A percentile compares a stretch with the other conserved stretches of the same genome.
Conservation (phyloP, 768 basidiomycete species). For the Lepiota venenata region DNA sequence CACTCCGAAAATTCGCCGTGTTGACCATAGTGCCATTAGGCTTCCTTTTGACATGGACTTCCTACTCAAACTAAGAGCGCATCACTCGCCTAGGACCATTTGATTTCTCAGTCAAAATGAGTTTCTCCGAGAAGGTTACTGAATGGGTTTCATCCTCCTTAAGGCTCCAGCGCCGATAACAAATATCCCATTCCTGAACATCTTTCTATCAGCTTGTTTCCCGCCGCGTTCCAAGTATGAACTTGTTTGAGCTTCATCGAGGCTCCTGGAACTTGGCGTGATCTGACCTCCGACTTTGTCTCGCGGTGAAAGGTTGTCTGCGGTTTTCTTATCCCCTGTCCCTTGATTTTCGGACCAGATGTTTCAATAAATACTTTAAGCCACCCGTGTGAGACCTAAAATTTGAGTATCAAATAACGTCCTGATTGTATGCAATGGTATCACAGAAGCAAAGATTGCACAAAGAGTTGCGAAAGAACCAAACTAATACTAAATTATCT, state of each 20-base stretch:
- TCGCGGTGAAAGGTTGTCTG: slow-evolving; percentile 1
- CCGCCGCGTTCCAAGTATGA: too few relatives aligned
- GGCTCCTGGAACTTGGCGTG: too few relatives aligned
- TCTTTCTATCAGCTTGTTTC: too few relatives aligned
- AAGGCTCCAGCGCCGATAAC: too few relatives aligned
- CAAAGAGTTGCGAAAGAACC: slow-evolving; percentile 6
- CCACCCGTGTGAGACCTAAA: background rate
- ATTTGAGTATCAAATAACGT: too few relatives aligned
- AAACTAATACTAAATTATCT: background rate
- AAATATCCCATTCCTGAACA: too few relatives aligned
- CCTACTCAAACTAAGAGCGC: slow-evolving; percentile 3
- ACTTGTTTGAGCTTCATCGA: too few relatives aligned
- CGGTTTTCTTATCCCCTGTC: background rate
- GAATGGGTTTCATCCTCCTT: background rate
- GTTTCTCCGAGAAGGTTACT: slow-evolving; percentile 3
- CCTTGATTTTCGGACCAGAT: background rate
- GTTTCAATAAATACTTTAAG: background rate
- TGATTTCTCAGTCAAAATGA: background rate
- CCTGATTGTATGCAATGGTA: background rate
- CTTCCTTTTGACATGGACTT: slow-evolving; percentile 1
- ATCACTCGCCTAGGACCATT: background rate
- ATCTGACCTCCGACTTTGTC: background rate
- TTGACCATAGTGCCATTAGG: slow-evolving; percentile 3
- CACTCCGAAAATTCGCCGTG: slow-evolving; percentile 19
- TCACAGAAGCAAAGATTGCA: background rate